Percentiles rank a stretch among this genome's conserved stretches.
phyloP scores from a whole-genome alignment of 2,329 filamentous ascomycete species.

The Madurella fahalii region DNA sequence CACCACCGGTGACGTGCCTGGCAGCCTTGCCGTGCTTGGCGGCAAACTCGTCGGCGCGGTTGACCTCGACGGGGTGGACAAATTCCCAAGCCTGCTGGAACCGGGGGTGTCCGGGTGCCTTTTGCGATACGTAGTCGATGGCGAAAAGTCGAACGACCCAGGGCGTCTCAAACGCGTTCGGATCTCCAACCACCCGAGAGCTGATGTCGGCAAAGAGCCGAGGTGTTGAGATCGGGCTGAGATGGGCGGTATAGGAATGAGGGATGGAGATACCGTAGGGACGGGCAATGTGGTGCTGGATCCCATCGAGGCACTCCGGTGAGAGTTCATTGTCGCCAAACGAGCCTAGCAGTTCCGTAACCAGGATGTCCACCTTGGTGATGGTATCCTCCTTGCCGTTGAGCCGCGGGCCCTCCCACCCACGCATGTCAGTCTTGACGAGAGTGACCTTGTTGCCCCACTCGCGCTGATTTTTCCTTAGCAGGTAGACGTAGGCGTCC shows the following conservation, averaged over 20 bases:
- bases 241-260: conserved; percentile 84
- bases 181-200: conserved; percentile 56
- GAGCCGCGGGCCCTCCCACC: conserved; percentile 77
- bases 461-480: conserved; percentile 76
- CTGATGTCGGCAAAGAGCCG: conserved; percentile 79
- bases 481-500: conserved; percentile 90
- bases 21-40: conserved; percentile 53
- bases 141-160: conserved; percentile 93
- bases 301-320: conserved; percentile 88
- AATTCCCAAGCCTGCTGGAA: conserved; percentile 81
- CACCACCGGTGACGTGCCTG: conserved; percentile 58
- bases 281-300: conserved; percentile 79
- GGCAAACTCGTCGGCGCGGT: conserved; percentile 31
- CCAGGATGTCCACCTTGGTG: conserved; percentile 78
- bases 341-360: conserved; percentile 90
- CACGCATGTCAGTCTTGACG: conserved; percentile 95
- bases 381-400: conserved; percentile 41
- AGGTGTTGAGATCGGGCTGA: conserved; percentile 87
- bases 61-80: conserved; percentile 62
- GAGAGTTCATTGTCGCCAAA: conserved; percentile 97
- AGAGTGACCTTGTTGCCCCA: conserved; percentile 81
- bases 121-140: conserved; percentile 76
- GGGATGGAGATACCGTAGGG: conserved; percentile 89
- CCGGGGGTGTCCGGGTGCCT: conserved; percentile 52
- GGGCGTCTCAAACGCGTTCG: conserved; percentile 78